phyloP scores from a whole-genome alignment of 2,329 filamentous ascomycete species.

The Chrysoporthe austroafricana region DNA sequence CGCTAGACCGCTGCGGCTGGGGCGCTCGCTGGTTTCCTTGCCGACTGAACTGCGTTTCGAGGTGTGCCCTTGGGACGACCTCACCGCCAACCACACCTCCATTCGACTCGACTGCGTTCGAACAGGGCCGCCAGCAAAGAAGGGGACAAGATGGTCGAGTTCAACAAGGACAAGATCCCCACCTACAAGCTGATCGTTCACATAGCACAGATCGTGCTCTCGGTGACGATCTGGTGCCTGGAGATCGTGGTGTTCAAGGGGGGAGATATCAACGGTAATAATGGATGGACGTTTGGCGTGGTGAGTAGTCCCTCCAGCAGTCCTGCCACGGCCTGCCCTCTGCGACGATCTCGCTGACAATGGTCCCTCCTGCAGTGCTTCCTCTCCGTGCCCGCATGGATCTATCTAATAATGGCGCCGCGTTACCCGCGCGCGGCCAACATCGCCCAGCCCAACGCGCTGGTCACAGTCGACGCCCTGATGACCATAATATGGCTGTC shows the following conservation, averaged over 20 bases:
- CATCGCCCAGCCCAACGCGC: slow-evolving; percentile 64
- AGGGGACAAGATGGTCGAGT: slow-evolving; percentile 48
- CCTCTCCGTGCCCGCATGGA: slow-evolving; percentile 64
- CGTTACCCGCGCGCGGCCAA: slow-evolving; percentile 65
- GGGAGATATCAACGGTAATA: slow-evolving; percentile 57
- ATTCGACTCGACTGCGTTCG: not conserved
- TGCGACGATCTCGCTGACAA: slow-evolving; percentile 5
- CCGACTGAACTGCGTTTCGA: slow-evolving; percentile 7
- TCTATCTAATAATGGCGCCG: slow-evolving; percentile 68
- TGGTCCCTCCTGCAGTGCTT: slow-evolving; percentile 56
- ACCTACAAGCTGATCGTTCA: slow-evolving; percentile 62
- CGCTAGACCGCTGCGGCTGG: slow-evolving; percentile 6
- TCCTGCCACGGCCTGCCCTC: not conserved
- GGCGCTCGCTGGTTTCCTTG: not conserved
- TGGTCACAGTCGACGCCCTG: slow-evolving; percentile 61
- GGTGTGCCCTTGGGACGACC: not conserved
- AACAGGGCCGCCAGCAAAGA: not conserved
- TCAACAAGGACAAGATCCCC: slow-evolving; percentile 59
- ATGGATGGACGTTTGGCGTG: slow-evolving; percentile 67
- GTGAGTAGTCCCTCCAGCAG: slow-evolving; percentile 46
- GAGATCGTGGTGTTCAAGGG: slow-evolving; percentile 63
- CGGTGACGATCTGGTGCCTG: slow-evolving; percentile 60
- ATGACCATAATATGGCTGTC: slow-evolving; percentile 68
- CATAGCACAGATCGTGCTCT: slow-evolving; percentile 56
- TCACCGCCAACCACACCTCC: not conserved